A percentile compares a stretch with the other conserved stretches of the same genome.
Evolutionary conservation across 768 basidiomycete species (phyloP).

Genomic region (Exsudoporus frostii): DNA sequence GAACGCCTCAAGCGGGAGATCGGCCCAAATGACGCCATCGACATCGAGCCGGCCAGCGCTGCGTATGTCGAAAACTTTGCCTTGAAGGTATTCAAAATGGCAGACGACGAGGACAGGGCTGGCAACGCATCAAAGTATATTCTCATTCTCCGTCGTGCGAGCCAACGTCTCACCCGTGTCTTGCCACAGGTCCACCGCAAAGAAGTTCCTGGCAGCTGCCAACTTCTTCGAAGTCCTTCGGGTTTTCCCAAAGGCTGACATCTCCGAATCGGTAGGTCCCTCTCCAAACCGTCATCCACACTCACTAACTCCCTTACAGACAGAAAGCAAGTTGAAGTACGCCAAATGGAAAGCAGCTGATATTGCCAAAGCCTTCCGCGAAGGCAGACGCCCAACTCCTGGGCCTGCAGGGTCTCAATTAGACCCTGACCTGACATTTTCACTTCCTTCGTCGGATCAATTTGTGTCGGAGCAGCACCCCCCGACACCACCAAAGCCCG

Average conservation of each 20-base stretch:
- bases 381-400: constrained; percentile 78
- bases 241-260: constrained; percentile 60
- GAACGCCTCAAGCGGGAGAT: constrained; percentile 80
- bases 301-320: constrained; percentile 40
- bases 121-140: constrained; percentile 73
- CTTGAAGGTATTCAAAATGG: constrained; percentile 78
- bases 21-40: constrained; percentile 73
- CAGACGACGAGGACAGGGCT: constrained; percentile 87
- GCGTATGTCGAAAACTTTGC: constrained; percentile 97
- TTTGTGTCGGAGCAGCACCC: constrained; percentile 12
- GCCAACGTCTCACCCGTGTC: constrained; percentile 3
- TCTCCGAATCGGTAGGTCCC: constrained; percentile 54
- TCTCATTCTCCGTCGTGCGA: not conserved
- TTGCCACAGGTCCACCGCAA: constrained; percentile 75
- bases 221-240: constrained; percentile 91
- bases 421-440: constrained; percentile 19
- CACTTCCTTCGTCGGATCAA: constrained; percentile 14
- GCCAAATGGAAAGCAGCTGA: constrained; percentile 98
- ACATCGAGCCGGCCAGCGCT: constrained; percentile 75
- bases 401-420: constrained; percentile 61
- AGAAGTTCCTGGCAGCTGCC: constrained; percentile 92
- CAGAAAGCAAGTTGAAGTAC: constrained; percentile 86
- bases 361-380: constrained; percentile 92
- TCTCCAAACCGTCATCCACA: not conserved
- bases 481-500: constrained; percentile 17